Base-by-base conservation (phyloP, 2,329 filamentous ascomycete species). In the Aspergillus amoenus region DNA sequence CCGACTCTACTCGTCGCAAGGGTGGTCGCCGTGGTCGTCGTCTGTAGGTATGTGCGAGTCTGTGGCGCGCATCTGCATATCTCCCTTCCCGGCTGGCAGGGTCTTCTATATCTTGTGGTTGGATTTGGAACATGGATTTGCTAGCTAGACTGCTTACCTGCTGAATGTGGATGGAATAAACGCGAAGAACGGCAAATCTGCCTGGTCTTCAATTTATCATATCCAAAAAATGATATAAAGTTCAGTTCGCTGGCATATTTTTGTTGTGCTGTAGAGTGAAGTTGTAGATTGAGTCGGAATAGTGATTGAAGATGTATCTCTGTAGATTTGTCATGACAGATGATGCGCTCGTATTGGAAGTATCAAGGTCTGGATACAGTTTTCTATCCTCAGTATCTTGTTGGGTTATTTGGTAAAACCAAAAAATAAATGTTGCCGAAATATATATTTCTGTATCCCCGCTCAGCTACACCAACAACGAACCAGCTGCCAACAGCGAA, bases 21-120 rank as follows among this genome's bases (percentile, higher is more conserved):
- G 94, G 94, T 85, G 94, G 94, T 97, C 93, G 94, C 83, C 93
- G 94, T 90, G 94, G 94, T 97, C 94, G 94, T 84, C 93, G 94
- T 96, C 90, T 99, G 82, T 99, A 85, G 90, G 82, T 79, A 74
- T 77, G 65, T 78, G 70, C 68, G 66, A 60, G 64, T 59, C 24
- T 60, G 32, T 12, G 21, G 43, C n/a, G 9, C 30, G 51, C 51
- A 54, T 21, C 17, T 51, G 41, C 45, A 21, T 52, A 24, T 30
- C 42, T 27, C 34, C 30, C 53, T 54, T 63, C 66, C 61, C 64
- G 57, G 60, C 60, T 63, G 55, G 62, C 66, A 51, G 50, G 61
- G 52, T 53, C 61, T 49, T 60, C 61, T 72, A 64, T 63, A 59
- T 69, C 61, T 66, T 61, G 70, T 69, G 68, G 68, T 62, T 21